Evolutionary conservation across 177 flowering plant species (phyloP).

Genomic region (Tripterygium wilfordii): DNA sequence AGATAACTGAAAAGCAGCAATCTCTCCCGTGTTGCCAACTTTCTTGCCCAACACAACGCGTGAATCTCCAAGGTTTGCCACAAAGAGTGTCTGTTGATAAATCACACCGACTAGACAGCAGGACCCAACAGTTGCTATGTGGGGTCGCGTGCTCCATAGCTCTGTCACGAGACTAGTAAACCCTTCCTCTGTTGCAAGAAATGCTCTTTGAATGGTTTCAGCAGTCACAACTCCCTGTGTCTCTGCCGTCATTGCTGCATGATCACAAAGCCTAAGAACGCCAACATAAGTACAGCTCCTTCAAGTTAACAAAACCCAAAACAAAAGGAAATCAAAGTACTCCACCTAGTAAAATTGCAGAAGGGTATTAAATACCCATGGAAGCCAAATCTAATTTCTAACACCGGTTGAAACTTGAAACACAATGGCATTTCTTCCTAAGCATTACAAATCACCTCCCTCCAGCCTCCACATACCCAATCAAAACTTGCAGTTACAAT

Average conservation of each 20-base stretch:
- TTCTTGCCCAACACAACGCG: slow-evolving; percentile 71
- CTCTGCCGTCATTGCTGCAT: slow-evolving; percentile 55
- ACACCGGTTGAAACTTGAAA: too few species aligned
- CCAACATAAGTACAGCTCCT: slow-evolving; percentile 24
- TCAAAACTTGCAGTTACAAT: too few species aligned
- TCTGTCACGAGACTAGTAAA: slow-evolving; percentile 55
- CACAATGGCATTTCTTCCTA: too few species aligned
- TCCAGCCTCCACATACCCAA: too few species aligned
- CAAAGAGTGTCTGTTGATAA: slow-evolving; percentile 49
- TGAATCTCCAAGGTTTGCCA: slow-evolving; percentile 77
- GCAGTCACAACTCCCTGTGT: slow-evolving; percentile 45
- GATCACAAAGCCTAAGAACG: slow-evolving; percentile 31
- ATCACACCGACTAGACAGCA: slow-evolving; percentile 86
- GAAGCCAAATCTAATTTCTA: too few species aligned
- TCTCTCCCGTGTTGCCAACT: slow-evolving; percentile 49
- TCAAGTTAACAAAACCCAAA: neutral
- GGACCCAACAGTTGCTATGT: slow-evolving; percentile 60
- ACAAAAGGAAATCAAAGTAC: neutral
- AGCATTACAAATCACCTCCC: too few species aligned
- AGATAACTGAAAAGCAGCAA: slow-evolving; percentile 66
- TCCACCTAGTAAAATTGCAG: neutral
- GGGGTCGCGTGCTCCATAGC: slow-evolving; percentile 45
- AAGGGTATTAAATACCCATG: neutral
- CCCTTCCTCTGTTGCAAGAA: slow-evolving; percentile 60
- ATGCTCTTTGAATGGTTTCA: slow-evolving; percentile 57